Conservation (phyloP, 108 stramenopile species). For the Nitzschia palea region DNA sequence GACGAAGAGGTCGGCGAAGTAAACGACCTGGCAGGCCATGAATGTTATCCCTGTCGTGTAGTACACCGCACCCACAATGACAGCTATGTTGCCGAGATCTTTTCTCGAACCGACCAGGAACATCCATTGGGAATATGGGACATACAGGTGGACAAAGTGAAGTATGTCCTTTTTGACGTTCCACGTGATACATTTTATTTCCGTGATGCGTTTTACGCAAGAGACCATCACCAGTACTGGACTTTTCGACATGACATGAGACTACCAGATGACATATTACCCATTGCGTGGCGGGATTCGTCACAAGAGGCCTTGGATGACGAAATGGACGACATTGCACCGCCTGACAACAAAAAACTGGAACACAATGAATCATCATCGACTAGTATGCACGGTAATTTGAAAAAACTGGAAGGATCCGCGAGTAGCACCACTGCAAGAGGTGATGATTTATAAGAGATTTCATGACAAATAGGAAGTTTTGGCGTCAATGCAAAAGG, state of each 20-base stretch:
- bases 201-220: constrained; percentile 27
- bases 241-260: constrained; percentile 80
- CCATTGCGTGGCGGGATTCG: constrained; percentile 40
- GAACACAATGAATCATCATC: too few species aligned
- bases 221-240: constrained; percentile 42
- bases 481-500: too few species aligned
- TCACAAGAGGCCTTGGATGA: too few species aligned
- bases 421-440: too few species aligned
- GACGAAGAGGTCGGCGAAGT: constrained; percentile 34
- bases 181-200: constrained; percentile 52
- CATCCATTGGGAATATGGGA: constrained; percentile 1
- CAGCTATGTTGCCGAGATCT: constrained; percentile 59
- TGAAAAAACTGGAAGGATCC: too few species aligned
- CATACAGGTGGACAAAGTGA: not conserved
- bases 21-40: constrained; percentile 17
- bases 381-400: too few species aligned
- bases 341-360: too few species aligned
- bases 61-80: constrained; percentile 39
- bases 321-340: too few species aligned
- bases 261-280: constrained; percentile 69
- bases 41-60: constrained; percentile 15
- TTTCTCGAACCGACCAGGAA: constrained; percentile 10
- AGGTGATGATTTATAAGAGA: too few species aligned
- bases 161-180: constrained; percentile 29
- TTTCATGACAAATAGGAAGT: too few species aligned